These are phyloP conservation scores for Rubroboletus satanas DNA, from an alignment of 768 basidiomycete genomes.

Conservation along the genomic window DNA sequence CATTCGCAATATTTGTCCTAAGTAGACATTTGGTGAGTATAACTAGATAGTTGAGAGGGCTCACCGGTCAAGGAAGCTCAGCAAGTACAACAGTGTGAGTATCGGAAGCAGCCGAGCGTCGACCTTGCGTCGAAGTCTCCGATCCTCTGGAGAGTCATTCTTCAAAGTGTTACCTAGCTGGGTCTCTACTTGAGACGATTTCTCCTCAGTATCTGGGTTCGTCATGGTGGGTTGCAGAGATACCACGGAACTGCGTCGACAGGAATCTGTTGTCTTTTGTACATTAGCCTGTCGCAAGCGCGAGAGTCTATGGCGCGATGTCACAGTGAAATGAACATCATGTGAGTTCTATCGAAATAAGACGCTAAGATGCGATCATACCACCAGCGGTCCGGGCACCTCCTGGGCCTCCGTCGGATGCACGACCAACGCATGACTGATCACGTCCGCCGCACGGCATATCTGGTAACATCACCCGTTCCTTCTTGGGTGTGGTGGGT, in stretches of 20 bases:
- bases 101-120: conserved; percentile 38
- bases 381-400: neutral
- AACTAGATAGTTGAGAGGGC: neutral
- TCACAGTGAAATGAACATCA: neutral
- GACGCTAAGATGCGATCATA: neutral
- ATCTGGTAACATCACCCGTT: neutral
- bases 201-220: conserved; percentile 5
- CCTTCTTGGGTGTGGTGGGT: neutral
- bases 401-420: neutral
- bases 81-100: conserved; percentile 37
- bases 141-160: conserved; percentile 16
- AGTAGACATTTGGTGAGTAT: neutral
- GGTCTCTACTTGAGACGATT: conserved; percentile 7
- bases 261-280: neutral
- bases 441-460: too few species aligned
- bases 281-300: neutral
- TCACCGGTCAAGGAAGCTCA: conserved; percentile 41
- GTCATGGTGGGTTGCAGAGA: conserved; percentile 4
- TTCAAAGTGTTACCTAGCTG: neutral
- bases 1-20: conserved; percentile 39
- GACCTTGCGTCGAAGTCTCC: conserved; percentile 31
- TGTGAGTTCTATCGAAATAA: neutral
- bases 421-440: neutral
- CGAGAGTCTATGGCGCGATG: conserved; percentile 7
- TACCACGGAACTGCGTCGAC: neutral